Evolutionary conservation across 805 yeast genomes (phyloP), one percentile per base, ranked within the genome.

Genomic region (Teunomyces kruisii): DNA sequence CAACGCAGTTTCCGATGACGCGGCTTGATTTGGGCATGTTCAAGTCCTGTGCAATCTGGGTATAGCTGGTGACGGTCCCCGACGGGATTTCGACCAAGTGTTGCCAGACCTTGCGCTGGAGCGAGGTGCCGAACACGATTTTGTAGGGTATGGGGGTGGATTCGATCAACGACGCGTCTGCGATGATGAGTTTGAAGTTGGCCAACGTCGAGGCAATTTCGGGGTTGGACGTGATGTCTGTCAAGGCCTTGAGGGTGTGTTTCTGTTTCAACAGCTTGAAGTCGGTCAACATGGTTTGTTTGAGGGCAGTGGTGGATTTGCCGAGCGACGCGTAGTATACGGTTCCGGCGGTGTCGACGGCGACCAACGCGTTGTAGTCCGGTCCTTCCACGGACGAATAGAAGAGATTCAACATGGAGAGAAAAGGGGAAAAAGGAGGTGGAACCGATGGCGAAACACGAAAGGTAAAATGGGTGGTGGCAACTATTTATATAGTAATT

Each of bases 1-100:
- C 73, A 38, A 73, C 65, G 2, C 75, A 70, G 32, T 63, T 61
- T 0, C 74, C 79, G 6, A 74, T 62, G 2, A 68, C 75, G 30
- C 79, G 56, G 19, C 62, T 58, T 9, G 67, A 59, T 0, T 49
- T 58, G 0, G 65, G 59, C 36, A 52, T 52, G 1, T 64, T 63
- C n/a, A 72, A 42, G 4, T 47, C 50, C 6, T 39, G 32, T 2
- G 76, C 75, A 6, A 74, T 43, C 19, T 56, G 50, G 3, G 61
- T 47, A 49, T 74, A 74, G n/a, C 62, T 56, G 1, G 56, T 48
- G 1, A 65, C 59, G 6, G 52, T 38, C 3, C 75, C 76, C 13
- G 43, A 37, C 4, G 57, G 53, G 10, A 71, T 56, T 7, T 55
- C 45, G 12, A 32, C 31, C 5, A 49, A 52, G 35, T 61, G 54